Conservation (phyloP, 495 filamentous ascomycete genomes). For the Hyaloscypha bicolor region DNA sequence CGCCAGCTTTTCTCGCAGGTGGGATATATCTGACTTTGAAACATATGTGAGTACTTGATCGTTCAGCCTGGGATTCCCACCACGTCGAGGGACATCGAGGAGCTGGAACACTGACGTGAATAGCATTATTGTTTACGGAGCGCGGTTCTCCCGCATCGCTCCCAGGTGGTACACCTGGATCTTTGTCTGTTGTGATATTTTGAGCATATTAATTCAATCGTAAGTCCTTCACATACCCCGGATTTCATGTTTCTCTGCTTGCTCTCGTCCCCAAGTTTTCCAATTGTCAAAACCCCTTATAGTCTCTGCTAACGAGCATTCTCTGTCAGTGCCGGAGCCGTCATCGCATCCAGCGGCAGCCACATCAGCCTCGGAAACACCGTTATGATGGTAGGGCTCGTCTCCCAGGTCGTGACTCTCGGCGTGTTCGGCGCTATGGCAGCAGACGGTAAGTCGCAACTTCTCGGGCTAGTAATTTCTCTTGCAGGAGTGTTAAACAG, state of each 20-base stretch:
- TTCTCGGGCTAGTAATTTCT: too few relatives aligned
- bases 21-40: slow-evolving; percentile 58
- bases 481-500: too few relatives aligned
- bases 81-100: not conserved
- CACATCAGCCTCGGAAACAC: slow-evolving; percentile 54
- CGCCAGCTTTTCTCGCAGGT: slow-evolving; percentile 62
- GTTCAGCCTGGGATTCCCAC: too few relatives aligned
- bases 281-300: not conserved
- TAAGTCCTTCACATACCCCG: not conserved
- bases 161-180: slow-evolving; percentile 52
- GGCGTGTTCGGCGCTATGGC: slow-evolving; percentile 54
- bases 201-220: slow-evolving; percentile 64
- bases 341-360: slow-evolving; percentile 53
- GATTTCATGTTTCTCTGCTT: not conserved
- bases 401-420: slow-evolving; percentile 54
- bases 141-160: slow-evolving; percentile 58
- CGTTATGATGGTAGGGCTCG: slow-evolving; percentile 67
- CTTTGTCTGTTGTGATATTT: slow-evolving; percentile 61
- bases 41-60: slow-evolving; percentile 41
- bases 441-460: slow-evolving; percentile 37
- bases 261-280: not conserved
- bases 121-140: slow-evolving; percentile 58
- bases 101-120: not conserved
- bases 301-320: not conserved
- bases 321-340: slow-evolving; percentile 51